Conservation (phyloP, 2,329 filamentous ascomycete species). For the Fusarium odoratissimum region DNA sequence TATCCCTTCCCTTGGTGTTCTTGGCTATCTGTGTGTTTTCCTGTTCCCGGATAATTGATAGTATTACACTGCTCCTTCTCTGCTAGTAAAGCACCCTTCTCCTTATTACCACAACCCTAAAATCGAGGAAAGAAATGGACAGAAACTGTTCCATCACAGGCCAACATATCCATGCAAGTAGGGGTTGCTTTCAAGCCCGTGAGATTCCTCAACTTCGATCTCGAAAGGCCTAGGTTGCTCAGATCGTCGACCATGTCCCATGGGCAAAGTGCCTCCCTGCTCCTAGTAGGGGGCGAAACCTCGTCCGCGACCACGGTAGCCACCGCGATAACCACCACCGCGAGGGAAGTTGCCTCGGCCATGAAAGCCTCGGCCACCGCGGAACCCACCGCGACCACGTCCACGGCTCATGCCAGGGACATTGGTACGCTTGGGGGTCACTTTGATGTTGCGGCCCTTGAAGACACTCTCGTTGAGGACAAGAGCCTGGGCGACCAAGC, state of each 20-base stretch:
- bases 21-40: constrained; percentile 30
- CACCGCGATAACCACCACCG: constrained; percentile 71
- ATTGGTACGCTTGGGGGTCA: constrained; percentile 94
- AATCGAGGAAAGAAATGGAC: constrained; percentile 21
- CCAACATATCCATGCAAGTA: constrained; percentile 19
- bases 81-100: constrained; percentile 35
- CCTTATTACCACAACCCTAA: constrained; percentile 29
- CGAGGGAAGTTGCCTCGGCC: constrained; percentile 64
- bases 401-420: constrained; percentile 93
- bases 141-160: constrained; percentile 9
- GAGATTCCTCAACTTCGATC: constrained; percentile 42
- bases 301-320: constrained; percentile 73
- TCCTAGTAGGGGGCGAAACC: constrained; percentile 74
- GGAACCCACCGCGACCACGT: constrained; percentile 55
- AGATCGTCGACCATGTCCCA: constrained; percentile 30
- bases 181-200: constrained; percentile 27
- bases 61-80: constrained; percentile 35
- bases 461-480: constrained; percentile 97
- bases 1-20: constrained; percentile 25
- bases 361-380: constrained; percentile 62
- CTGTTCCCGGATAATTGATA: constrained; percentile 25
- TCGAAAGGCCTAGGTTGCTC: constrained; percentile 39
- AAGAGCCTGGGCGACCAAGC: constrained; percentile 89
- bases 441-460: constrained; percentile 95
- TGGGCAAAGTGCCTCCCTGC: constrained; percentile 47